Evolutionary conservation across 2,329 filamentous ascomycete species (phyloP).

Genomic region (Coleophoma crateriformis): DNA sequence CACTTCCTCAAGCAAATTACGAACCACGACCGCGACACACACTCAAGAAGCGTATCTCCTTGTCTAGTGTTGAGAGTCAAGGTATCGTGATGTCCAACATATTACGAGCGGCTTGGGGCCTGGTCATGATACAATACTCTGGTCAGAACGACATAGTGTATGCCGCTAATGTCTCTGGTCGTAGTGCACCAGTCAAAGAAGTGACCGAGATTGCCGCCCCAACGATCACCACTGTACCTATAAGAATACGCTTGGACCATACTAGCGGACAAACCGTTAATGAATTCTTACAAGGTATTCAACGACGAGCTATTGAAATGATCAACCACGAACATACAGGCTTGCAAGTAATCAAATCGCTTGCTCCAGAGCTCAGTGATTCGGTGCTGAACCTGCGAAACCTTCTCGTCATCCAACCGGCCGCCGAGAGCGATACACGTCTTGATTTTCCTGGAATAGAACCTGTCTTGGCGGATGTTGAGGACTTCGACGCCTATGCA

Average conservation of each 20-base stretch:
- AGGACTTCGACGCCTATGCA: constrained; percentile 1
- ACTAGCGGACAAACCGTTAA: constrained; percentile 19
- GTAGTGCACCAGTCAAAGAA: constrained; percentile 29
- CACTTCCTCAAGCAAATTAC: constrained; percentile 7
- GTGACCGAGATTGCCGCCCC: constrained; percentile 36
- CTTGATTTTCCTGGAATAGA: constrained; percentile 1
- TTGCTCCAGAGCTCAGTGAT: constrained; percentile 7
- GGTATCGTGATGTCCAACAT: constrained; percentile 7
- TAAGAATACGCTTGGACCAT: constrained; percentile 28
- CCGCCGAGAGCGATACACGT: constrained; percentile 1
- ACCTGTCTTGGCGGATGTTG: not conserved
- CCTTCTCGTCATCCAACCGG: constrained; percentile 17
- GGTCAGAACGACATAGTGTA: constrained; percentile 32
- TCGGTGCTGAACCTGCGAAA: constrained; percentile 15
- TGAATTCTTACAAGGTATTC: constrained; percentile 39
- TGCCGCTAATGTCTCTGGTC: constrained; percentile 36
- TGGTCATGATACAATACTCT: constrained; percentile 32
- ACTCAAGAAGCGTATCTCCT: not conserved
- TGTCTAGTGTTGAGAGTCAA: constrained; percentile 21
- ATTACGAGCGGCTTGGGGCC: constrained; percentile 29
- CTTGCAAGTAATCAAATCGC: constrained; percentile 11
- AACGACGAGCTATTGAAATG: constrained; percentile 37
- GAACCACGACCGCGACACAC: constrained; percentile 2
- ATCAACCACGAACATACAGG: constrained; percentile 45
- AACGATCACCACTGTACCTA: constrained; percentile 36